These are phyloP conservation scores for Termitomyces titanicus DNA, from an alignment of 768 basidiomycete genomes.

Conservation along the genomic window DNA sequence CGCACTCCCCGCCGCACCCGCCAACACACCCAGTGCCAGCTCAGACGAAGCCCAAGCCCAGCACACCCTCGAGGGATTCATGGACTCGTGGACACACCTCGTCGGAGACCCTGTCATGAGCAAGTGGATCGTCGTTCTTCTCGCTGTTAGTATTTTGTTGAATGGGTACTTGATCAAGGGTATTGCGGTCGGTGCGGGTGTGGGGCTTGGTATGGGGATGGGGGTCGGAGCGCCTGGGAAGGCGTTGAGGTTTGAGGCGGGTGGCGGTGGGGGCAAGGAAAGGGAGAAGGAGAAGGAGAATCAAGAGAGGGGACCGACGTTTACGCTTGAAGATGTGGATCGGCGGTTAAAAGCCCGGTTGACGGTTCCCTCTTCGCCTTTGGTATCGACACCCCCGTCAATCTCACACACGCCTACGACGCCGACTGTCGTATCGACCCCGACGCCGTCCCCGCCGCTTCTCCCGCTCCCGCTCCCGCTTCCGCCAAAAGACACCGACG, in stretches of 20 bases:
- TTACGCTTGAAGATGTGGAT: conserved; percentile 59
- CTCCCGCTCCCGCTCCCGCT: conserved; percentile 7
- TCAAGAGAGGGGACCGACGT: conserved; percentile 23
- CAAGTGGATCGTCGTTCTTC: conserved; percentile 91
- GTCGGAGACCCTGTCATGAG: conserved; percentile 92
- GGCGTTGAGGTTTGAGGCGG: conserved; percentile 14
- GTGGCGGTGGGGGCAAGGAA: conserved; percentile 17
- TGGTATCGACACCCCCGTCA: not conserved
- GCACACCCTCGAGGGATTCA: conserved; percentile 70
- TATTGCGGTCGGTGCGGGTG: conserved; percentile 55
- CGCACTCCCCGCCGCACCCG: not conserved
- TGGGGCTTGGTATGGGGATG: conserved; percentile 16
- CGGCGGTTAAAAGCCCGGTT: conserved; percentile 38
- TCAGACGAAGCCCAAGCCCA: too few species aligned
- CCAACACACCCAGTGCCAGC: conserved; percentile 22
- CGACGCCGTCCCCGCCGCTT: conserved; percentile 3
- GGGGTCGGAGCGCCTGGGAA: conserved; percentile 23
- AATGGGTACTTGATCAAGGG: conserved; percentile 94
- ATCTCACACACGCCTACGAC: not conserved
- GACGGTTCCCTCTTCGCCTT: not conserved
- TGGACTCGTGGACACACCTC: conserved; percentile 85
- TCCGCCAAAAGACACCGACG: not conserved
- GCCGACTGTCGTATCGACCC: not conserved
- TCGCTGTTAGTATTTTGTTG: conserved; percentile 81
- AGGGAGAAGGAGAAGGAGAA: conserved; percentile 3